Conservation (phyloP, 1,284 basidiomycete genomes). For the Puccinia horiana region DNA sequence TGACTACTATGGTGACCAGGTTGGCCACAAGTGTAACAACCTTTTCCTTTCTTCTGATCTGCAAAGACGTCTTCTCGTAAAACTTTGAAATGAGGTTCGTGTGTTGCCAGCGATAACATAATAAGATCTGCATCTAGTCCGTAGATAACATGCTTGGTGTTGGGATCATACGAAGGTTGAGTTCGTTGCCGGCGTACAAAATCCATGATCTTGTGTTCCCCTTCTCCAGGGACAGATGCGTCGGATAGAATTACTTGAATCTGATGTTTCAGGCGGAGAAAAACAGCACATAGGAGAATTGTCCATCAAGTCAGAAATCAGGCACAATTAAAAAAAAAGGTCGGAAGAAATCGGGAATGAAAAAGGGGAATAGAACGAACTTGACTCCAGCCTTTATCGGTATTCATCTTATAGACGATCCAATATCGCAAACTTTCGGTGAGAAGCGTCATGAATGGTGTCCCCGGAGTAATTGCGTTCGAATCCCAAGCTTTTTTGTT, state of each 20-base stretch:
- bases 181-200: conserved; percentile 87
- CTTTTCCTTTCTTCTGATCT: conserved; percentile 68
- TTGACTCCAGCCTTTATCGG: conserved; percentile 91
- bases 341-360: conserved; percentile 51
- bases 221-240: conserved; percentile 94
- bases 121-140: conserved; percentile 98
- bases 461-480: conserved; percentile 96
- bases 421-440: conserved; percentile 88
- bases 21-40: conserved; percentile 89
- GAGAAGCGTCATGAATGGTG: conserved; percentile 95
- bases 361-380: conserved; percentile 60
- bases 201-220: conserved; percentile 99
- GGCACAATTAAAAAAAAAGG: conserved; percentile 53
- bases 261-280: conserved; percentile 60
- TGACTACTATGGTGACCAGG: conserved; percentile 90
- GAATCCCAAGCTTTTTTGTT: conserved; percentile 91
- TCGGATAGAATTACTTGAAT: conserved; percentile 96
- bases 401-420: conserved; percentile 93
- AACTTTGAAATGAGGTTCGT: conserved; percentile 96
- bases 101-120: conserved; percentile 96
- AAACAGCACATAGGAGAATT: conserved; percentile 7
- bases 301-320: conserved; percentile 52
- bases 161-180: conserved; percentile 86
- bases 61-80: conserved; percentile 96
- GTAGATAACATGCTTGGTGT: conserved; percentile 95